Base-by-base conservation (phyloP, 1,139 yeast species). In the Saccharomyces hybrid region DNA sequence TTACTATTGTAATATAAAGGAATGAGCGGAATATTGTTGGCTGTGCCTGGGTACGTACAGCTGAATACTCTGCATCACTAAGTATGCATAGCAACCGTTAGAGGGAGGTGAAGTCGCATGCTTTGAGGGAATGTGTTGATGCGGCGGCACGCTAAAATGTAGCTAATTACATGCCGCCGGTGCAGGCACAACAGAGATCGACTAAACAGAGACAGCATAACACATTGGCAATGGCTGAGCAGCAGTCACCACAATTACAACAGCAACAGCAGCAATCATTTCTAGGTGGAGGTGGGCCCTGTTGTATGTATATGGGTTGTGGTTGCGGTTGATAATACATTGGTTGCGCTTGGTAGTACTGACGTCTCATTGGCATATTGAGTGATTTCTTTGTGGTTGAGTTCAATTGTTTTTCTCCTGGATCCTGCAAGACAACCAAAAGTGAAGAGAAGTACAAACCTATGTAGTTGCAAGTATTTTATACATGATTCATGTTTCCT, bases 221-320 rank as follows among this genome's bases (percentile, higher is more conserved):
- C 9, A 41, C 52, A 29, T 56, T 56, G 28, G 56, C 55, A 42
- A 57, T 55, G 16, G 57, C 53, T 12, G 32, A 53, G 12, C 34
- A 48, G 24, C 50, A 48, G 16, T 31, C 50, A 8, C 38, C 50
- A 11, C 44, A 38, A 19, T 38, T 38, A 5, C 44, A 38, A 38
- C 44, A 38, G 19, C 44, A 38, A 41, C 58, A 55, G 28, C 58
- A 55, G 32, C 53, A 29, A 26, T 44, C 48, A n/a, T 46, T 52
- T 16, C 50, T 38, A 8, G 44, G 31, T 26, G 53, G 55, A 11
- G 54, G 56, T 16, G 56, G 58, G 28, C 51, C 49, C 26, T 56
- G 58, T 41, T 56, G 58, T 14, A 56, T 34, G 50, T 56, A 56
- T 7, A 56, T 53, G 9, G 58, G 58, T 29, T 56, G 58, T 2